A percentile compares a stretch with the other conserved stretches of the same genome.
phyloP scores from a whole-genome alignment of 1,284 basidiomycete species.

The Rhodotorula sp. region DNA sequence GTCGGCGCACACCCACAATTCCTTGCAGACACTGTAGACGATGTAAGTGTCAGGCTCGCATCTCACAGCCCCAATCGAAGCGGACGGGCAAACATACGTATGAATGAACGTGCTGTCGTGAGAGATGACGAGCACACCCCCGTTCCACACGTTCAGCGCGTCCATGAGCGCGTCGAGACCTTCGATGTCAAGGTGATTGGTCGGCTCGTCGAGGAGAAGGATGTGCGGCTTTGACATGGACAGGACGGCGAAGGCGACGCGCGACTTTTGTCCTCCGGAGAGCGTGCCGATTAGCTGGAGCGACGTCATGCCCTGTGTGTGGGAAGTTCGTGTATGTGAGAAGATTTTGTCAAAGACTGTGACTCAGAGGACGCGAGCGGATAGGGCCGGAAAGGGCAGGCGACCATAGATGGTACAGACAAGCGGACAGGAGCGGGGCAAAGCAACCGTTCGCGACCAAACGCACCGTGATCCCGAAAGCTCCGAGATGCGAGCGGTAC shows the following conservation, averaged over 20 bases:
- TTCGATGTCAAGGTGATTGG: slow-evolving; percentile 73
- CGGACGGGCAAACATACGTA: slow-evolving; percentile 51
- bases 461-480: slow-evolving; percentile 90
- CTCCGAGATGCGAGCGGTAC: slow-evolving; percentile 91
- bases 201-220: slow-evolving; percentile 61
- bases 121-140: slow-evolving; percentile 87
- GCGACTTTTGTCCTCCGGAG: slow-evolving; percentile 90
- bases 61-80: too few species aligned
- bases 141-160: slow-evolving; percentile 85
- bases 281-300: slow-evolving; percentile 76
- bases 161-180: slow-evolving; percentile 94
- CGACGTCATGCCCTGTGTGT: slow-evolving; percentile 52
- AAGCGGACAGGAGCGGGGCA: not conserved
- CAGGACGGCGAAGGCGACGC: slow-evolving; percentile 92
- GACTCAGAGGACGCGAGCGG: too few species aligned
- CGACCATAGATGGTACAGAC: not conserved
- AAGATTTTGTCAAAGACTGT: too few species aligned
- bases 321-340: not conserved
- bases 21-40: slow-evolving; percentile 49
- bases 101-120: slow-evolving; percentile 81
- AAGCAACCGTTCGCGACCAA: too few species aligned
- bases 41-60: too few species aligned
- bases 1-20: slow-evolving; percentile 90
- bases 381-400: too few species aligned
- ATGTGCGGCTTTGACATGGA: slow-evolving; percentile 66